Evolutionary conservation across 192 early-diverging fungal species (phyloP), one percentile per base, ranked within the genome.

Genomic region (Backusella mclennaniae): DNA sequence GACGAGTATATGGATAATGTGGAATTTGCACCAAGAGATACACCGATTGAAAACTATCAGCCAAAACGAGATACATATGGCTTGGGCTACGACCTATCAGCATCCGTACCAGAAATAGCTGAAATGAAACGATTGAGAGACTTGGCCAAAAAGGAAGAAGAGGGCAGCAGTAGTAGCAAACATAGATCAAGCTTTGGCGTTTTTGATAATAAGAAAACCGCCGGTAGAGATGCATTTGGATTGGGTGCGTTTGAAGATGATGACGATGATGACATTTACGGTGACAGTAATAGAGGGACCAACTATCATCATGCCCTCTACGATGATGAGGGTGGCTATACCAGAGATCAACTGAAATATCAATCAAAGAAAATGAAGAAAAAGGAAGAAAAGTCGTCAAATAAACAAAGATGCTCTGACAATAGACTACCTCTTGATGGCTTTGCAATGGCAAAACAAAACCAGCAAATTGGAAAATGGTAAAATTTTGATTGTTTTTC

Each of bases 231-330:
- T 31, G 70, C 70, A 9, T 86, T 92, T 69, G 90, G 91, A 15
- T 84, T 93, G 14, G 94, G 93, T 26, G 80, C 88, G 0, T 91
- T 93, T 72, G 94, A 94, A 33, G 89, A 90, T 35, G 93, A 94
- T 15, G 88, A 90, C 23, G 89, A 85, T 17, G 85, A 89, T 2
- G 73, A 74, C 38, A 49, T 84, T 8, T 85, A 88, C 77, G 80
- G 73, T 31, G 70, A 79, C 23, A 15, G 26, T 15, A 15, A 23
- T 12, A 46, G 41, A 7, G 35, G 38, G 23, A 33, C 19, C 15
- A 70, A 78, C 31, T 73, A 76, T 68, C 72, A 71, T 71, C 67
- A 71, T 75, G 67, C 69, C 14, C 21, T 79, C 19, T 79, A 83
- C 4, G 80, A 81, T 67, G 67, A 78, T 71, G 72, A 59, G 6